Evolutionary conservation across 1,139 yeast genomes (phyloP).

Genomic region (Hansenula anomala): DNA sequence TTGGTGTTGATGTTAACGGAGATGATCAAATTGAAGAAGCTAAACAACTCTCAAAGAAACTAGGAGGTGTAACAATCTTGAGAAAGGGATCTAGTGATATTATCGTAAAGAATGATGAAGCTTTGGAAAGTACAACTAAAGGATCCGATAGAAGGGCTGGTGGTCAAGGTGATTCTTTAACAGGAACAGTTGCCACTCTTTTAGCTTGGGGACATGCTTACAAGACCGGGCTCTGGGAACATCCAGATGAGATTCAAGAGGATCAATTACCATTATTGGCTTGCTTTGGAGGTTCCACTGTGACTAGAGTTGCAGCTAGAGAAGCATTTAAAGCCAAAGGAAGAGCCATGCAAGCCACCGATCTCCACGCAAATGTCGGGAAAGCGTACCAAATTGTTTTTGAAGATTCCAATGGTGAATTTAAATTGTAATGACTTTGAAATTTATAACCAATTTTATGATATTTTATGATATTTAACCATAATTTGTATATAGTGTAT

Average conservation of each 20-base stretch:
- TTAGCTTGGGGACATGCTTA: conserved; percentile 65
- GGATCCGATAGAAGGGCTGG: conserved; percentile 78
- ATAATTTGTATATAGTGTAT: background rate
- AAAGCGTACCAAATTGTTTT: conserved; percentile 54
- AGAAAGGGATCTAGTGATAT: conserved; percentile 69
- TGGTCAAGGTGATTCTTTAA: conserved; percentile 84
- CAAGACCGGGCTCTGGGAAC: conserved; percentile 50
- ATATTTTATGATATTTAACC: no score
- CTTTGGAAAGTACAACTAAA: conserved; percentile 34
- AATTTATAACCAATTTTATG: no score
- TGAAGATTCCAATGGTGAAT: conserved; percentile 18
- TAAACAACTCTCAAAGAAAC: conserved; percentile 39
- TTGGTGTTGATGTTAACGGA: conserved; percentile 27
- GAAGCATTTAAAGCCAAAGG: conserved; percentile 64
- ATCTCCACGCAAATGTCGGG: conserved; percentile 66
- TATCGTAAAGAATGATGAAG: conserved; percentile 36
- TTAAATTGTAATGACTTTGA: background rate
- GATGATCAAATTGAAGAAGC: conserved; percentile 10
- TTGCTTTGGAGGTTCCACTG: conserved; percentile 66
- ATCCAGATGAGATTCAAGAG: conserved; percentile 21
- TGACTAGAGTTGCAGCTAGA: conserved; percentile 62
- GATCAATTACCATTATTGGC: conserved; percentile 49
- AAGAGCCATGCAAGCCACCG: conserved; percentile 82
- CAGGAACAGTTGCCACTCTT: conserved; percentile 68
- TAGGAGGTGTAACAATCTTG: conserved; percentile 64